Base-by-base conservation (phyloP, 2,329 filamentous ascomycete genomes). In the Hypoxylon sp. region DNA sequence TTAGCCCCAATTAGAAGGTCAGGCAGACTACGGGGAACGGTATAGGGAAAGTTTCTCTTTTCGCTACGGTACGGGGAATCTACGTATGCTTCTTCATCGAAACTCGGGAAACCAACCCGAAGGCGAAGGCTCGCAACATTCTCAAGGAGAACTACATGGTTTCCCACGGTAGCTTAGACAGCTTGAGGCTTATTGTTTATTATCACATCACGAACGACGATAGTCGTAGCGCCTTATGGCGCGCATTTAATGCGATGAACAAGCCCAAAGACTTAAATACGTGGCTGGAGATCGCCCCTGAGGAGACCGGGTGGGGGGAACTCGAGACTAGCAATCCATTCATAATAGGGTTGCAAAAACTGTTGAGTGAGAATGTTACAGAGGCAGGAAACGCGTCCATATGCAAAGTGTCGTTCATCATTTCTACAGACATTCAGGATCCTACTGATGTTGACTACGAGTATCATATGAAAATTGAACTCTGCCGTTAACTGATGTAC, bases 281-380 rank as follows among this genome's bases (percentile, higher is more conserved):
- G 32, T 37, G 32, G 32, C 11, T 37, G 11, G 32, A 37, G 10
- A 37, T 37, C 11, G 32, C 32, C 1, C 35, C 53, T 19, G 29
- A 24, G 3, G 46, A 31, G 7, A 39, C 7, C 1, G 61, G 47
- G n/a, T 64, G 61, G 61, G 46, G 37, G 8, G 47, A 64, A 53
- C 47, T 29, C 27, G 15, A n/a, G 19, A 13, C 11, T 2, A 35
- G 29, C 27, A 64, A 64, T 6, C 53, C 61, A 7, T 57, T 64
- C 53, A 39, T 64, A 27, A 29, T 53, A 15, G 61, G 61, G 8
- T 2, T 35, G 21, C 17, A 64, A 19, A 63, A 52, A 24, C 15
- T 64, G 15, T n/a, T 53, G 19, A 17, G 7, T 8, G 61, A 64
- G 47, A 64, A 58, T 21, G 6, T 7, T 1, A 37, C 7, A 6